Conservation (phyloP, 768 basidiomycete species). For the Boletus huronensis region DNA sequence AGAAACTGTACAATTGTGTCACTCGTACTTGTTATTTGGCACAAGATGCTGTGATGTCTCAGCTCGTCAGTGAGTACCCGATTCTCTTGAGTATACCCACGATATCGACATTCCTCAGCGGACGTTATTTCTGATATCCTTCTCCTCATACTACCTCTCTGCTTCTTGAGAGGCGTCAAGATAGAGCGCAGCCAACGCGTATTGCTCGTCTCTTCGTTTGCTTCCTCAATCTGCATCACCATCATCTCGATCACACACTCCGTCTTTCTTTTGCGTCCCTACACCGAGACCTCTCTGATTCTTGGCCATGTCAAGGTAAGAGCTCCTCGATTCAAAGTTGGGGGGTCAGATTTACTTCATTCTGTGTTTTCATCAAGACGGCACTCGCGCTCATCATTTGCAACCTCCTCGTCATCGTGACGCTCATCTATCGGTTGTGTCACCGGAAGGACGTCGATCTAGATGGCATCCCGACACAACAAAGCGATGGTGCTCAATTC, state of each 20-base stretch:
- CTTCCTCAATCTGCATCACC: slow-evolving; percentile 13
- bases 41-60: background rate
- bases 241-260: slow-evolving; percentile 7
- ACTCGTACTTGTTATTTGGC: background rate
- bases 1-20: background rate
- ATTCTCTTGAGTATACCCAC: background rate
- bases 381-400: slow-evolving; percentile 13
- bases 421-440: slow-evolving; percentile 6
- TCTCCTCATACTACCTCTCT: slow-evolving; percentile 5
- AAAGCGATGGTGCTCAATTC: background rate
- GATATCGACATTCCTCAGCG: background rate
- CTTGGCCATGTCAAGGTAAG: slow-evolving; percentile 13
- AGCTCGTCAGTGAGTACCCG: background rate
- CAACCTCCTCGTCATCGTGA: slow-evolving; percentile 10
- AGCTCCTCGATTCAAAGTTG: background rate
- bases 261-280: background rate
- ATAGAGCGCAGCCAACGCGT: background rate
- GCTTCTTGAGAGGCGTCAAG: background rate
- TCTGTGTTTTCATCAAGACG: slow-evolving; percentile 1
- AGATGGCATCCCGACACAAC: background rate
- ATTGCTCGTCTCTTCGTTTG: slow-evolving; percentile 8
- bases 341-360: background rate
- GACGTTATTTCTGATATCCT: slow-evolving; percentile 9
- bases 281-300: background rate
- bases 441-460: background rate